These are phyloP conservation scores for Erysimum pusillum DNA, from an alignment of 441 rosid species.

Conservation along the genomic window DNA sequence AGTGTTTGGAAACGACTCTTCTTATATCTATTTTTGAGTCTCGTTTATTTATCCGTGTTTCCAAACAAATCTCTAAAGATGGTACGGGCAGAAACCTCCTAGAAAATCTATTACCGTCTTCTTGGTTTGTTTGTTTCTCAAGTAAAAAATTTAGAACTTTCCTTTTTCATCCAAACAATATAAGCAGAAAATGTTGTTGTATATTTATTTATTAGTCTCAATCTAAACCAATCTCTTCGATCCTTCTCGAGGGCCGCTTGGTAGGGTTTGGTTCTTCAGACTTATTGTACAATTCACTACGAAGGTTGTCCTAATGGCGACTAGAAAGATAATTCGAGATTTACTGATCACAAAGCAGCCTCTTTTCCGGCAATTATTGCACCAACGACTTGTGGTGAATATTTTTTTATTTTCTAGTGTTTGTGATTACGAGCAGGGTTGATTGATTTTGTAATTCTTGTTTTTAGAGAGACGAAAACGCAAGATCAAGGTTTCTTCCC, in stretches of 20 bases:
- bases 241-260: slow-evolving; percentile 3
- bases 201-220: not conserved
- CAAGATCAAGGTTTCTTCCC: slow-evolving; percentile 49
- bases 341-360: slow-evolving; percentile 59
- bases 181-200: not conserved
- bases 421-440: not conserved
- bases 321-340: slow-evolving; percentile 79
- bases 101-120: no score
- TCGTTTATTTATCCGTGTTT: not conserved
- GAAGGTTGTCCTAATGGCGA: slow-evolving; percentile 60
- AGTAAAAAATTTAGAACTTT: not conserved
- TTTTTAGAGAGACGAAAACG: slow-evolving; percentile 48
- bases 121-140: slow-evolving; percentile 30
- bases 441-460: slow-evolving; percentile 6
- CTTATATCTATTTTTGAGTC: not conserved
- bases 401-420: not conserved
- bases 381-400: slow-evolving; percentile 52
- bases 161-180: slow-evolving; percentile 8
- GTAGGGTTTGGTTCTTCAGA: slow-evolving; percentile 19
- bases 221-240: not conserved
- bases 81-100: slow-evolving; percentile 27
- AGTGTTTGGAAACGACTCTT: slow-evolving; percentile 20
- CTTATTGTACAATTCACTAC: not conserved
- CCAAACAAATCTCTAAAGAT: slow-evolving; percentile 11
- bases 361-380: slow-evolving; percentile 48